These are phyloP conservation scores for Coix lacrymajobi DNA, from an alignment of 176 grass and related monocot species.

Conservation along the genomic window DNA sequence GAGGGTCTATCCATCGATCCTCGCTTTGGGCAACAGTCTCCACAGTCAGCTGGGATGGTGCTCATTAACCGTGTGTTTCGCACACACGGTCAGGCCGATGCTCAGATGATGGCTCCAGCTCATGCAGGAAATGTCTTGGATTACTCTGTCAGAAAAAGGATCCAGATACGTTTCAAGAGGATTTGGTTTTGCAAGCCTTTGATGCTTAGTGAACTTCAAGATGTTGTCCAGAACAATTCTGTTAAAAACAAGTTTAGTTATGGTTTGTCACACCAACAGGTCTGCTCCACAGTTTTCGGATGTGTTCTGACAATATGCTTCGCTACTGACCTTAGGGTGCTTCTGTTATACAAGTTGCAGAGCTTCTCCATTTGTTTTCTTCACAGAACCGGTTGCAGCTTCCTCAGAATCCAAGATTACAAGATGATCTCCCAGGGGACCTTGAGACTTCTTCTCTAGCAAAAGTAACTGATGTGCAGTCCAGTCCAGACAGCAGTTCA, in stretches of 20 bases:
- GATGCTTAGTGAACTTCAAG: constrained; percentile 39
- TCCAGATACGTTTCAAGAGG: constrained; percentile 55
- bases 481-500: constrained; percentile 41
- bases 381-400: constrained; percentile 38
- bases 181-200: constrained; percentile 61
- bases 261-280: constrained; percentile 43
- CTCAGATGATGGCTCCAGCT: no score
- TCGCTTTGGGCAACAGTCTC: no score
- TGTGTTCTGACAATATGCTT: constrained; percentile 19
- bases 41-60: no score
- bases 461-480: constrained; percentile 38
- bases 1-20: no score
- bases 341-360: constrained; percentile 42
- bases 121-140: no score
- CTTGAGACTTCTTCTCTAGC: constrained; percentile 32
- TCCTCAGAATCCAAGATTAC: constrained; percentile 7
- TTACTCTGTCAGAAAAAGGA: no score
- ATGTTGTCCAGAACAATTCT: constrained; percentile 16
- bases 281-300: constrained; percentile 14
- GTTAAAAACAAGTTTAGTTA: constrained; percentile 26
- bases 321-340: constrained; percentile 13
- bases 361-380: constrained; percentile 57
- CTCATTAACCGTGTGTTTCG: no score
- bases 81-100: no score
- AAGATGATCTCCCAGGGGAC: constrained; percentile 18